Conservation (phyloP, 1,284 basidiomycete species). For the Sporisorium reilianum region DNA sequence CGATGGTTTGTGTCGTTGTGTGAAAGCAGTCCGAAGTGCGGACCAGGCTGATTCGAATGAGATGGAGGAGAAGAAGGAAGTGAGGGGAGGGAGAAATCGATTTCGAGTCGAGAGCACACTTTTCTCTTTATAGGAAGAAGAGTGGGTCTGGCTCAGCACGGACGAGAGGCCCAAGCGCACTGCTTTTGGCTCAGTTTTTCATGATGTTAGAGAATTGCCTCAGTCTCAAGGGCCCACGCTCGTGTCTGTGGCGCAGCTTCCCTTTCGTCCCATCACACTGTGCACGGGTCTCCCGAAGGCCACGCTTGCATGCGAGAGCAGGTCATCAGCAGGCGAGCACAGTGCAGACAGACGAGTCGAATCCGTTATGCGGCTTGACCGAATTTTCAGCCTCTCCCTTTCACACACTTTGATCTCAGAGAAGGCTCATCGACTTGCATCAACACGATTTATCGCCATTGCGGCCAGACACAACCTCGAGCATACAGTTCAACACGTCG, state of each 20-base stretch:
- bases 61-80: not conserved
- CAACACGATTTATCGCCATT: not conserved
- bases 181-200: not conserved
- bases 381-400: not conserved
- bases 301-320: no score
- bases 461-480: not conserved
- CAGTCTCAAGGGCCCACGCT: not conserved
- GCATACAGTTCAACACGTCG: not conserved
- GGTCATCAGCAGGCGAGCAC: not conserved
- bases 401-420: not conserved
- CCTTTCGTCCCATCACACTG: not conserved
- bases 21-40: not conserved
- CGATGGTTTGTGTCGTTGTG: no score
- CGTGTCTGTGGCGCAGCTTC: no score
- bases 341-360: not conserved
- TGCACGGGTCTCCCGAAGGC: not conserved
- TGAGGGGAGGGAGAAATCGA: not conserved
- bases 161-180: slow-evolving; percentile 1
- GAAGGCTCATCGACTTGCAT: not conserved
- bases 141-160: not conserved
- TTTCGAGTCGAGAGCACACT: no score
- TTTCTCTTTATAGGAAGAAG: no score
- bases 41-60: not conserved
- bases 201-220: not conserved
- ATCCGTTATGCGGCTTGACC: not conserved